Conservation (phyloP, 2,329 filamentous ascomycete genomes). For the Cercospora sp. region DNA sequence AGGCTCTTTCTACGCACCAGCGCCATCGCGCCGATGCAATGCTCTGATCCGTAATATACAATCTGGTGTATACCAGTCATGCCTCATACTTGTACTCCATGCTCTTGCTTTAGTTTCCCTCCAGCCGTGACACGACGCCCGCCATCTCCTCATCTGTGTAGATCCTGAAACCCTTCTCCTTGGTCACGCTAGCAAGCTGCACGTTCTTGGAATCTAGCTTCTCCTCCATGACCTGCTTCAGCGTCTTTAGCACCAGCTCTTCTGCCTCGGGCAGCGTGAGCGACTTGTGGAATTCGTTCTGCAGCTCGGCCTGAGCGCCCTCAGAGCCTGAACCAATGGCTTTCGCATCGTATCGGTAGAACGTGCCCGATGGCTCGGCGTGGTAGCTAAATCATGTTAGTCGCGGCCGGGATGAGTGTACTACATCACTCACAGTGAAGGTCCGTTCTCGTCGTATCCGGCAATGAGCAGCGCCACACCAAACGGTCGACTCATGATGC, state of each 20-base stretch:
- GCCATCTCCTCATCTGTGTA: conserved; percentile 98
- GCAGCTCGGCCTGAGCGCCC: conserved; percentile 94
- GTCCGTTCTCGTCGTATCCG: conserved; percentile 94
- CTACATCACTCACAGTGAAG: conserved; percentile 65
- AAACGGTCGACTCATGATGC: conserved; percentile 96
- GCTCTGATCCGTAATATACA: conserved; percentile 27
- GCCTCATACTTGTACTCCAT: conserved; percentile 12
- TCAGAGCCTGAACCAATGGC: conserved; percentile 97
- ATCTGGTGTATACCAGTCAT: conserved; percentile 12
- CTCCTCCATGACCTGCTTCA: conserved; percentile 99
- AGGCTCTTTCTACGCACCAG: conserved; percentile 8
- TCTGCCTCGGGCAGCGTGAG: conserved; percentile 90
- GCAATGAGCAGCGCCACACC: conserved; percentile 95
- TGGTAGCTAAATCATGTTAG: conserved; percentile 66
- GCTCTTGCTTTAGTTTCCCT: conserved; percentile 44
- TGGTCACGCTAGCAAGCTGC: conserved; percentile 94
- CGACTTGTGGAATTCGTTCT: conserved; percentile 99
- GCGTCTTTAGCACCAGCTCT: conserved; percentile 90
- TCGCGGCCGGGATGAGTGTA: conserved; percentile 12
- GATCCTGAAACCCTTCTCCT: conserved; percentile 97
- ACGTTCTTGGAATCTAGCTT: conserved; percentile 99
- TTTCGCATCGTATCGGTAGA: conserved; percentile 99
- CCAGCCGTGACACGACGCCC: conserved; percentile 78
- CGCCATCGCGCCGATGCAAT: conserved; percentile 21
- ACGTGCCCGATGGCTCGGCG: conserved; percentile 95